Conservation (phyloP, 1,139 yeast species). For the Suhomyces guaymorum region DNA sequence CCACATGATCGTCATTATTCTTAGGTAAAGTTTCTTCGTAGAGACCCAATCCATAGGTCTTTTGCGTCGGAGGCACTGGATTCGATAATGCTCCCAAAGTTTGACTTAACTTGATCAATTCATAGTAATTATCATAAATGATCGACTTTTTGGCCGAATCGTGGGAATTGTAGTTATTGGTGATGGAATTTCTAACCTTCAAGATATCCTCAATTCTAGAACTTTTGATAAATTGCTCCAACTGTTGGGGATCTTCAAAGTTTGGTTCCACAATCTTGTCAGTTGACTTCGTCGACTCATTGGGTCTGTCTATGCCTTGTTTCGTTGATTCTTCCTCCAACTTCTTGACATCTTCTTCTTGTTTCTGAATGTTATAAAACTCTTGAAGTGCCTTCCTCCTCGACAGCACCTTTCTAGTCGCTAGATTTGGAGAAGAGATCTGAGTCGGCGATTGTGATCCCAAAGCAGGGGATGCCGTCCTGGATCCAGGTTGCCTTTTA, state of each 20-base stretch:
- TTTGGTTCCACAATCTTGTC: conserved; percentile 12
- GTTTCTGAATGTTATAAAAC: conserved; percentile 38
- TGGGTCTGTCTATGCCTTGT: too few relatives aligned
- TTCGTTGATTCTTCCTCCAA: conserved; percentile 7
- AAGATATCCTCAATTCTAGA: conserved; percentile 36
- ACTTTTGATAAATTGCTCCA: conserved; percentile 19
- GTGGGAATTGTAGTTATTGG: conserved; percentile 36
- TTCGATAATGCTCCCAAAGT: conserved; percentile 34
- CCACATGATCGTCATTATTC: conserved; percentile 21
- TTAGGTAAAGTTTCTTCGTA: conserved; percentile 5
- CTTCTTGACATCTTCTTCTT: conserved; percentile 11
- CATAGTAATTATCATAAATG: conserved; percentile 50
- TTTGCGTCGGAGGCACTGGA: conserved; percentile 16
- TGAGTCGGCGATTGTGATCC: conserved; percentile 14
- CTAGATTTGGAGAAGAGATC: conserved; percentile 6
- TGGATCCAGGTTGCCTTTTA: conserved; percentile 12
- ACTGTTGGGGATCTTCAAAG: conserved; percentile 24
- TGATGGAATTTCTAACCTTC: conserved; percentile 35
- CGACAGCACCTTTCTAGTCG: conserved; percentile 37
- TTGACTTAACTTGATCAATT: conserved; percentile 44
- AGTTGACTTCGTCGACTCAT: not conserved
- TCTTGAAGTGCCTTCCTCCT: conserved; percentile 48
- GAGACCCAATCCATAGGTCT: conserved; percentile 13
- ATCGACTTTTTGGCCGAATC: conserved; percentile 48
- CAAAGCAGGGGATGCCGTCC: conserved; percentile 12